phyloP scores from a whole-genome alignment of 2,329 filamentous ascomycete species.

The Lecanicillium sp. region DNA sequence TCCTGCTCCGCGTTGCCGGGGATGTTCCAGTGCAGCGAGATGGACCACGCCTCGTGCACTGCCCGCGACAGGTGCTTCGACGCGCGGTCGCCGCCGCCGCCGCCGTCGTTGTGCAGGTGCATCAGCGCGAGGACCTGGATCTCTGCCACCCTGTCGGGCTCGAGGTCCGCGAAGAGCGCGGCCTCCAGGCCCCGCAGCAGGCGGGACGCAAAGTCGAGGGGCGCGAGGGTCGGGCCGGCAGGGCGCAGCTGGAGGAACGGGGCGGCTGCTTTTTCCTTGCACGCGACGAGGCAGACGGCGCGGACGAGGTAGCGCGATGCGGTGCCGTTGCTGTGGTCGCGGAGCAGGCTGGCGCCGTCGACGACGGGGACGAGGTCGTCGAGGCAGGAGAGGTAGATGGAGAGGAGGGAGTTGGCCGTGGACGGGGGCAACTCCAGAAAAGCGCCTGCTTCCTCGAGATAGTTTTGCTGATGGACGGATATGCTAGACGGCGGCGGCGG shows the following conservation, averaged over 20 bases:
- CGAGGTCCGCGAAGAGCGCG: constrained; percentile 21
- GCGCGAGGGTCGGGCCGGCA: constrained; percentile 14
- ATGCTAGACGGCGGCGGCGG: neutral
- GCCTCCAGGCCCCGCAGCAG: constrained; percentile 20
- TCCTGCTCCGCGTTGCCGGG: constrained; percentile 16
- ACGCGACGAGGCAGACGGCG: constrained; percentile 21
- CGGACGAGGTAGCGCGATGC: constrained; percentile 18
- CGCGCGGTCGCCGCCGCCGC: constrained; percentile 19
- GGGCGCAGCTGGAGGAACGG: constrained; percentile 19
- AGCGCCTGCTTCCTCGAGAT: constrained; percentile 17
- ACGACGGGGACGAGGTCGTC: constrained; percentile 18
- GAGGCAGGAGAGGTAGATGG: constrained; percentile 16
- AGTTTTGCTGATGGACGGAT: constrained; percentile 13
- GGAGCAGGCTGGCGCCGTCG: constrained; percentile 15
- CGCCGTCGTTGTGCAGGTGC: constrained; percentile 22
- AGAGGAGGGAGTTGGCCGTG: constrained; percentile 16
- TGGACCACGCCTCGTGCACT: constrained; percentile 22
- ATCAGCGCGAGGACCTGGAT: constrained; percentile 22
- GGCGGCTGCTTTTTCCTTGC: constrained; percentile 21
- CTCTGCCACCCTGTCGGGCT: constrained; percentile 19
- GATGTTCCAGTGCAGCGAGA: constrained; percentile 19
- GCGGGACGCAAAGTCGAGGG: constrained; percentile 17
- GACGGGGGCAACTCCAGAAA: constrained; percentile 15
- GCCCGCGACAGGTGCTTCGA: constrained; percentile 20
- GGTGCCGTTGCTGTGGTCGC: constrained; percentile 18